These are phyloP conservation scores for Cercospora zeina DNA, from an alignment of 2,329 filamentous ascomycete species.

Conservation along the genomic window DNA sequence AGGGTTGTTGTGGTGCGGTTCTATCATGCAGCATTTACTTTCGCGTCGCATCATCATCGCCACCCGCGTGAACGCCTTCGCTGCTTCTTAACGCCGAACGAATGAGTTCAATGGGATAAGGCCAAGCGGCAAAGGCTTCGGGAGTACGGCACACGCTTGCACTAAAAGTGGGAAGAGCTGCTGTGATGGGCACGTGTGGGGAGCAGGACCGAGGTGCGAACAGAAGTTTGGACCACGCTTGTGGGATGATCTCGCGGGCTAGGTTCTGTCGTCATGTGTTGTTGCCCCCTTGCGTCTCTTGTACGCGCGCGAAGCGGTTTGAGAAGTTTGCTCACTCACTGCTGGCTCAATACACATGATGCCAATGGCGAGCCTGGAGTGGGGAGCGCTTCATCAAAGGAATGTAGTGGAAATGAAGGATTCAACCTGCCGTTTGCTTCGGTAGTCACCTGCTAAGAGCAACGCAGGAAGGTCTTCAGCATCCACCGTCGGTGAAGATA, in stretches of 20 bases:
- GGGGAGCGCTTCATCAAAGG: not conserved
- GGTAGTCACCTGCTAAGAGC: not conserved
- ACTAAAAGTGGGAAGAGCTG: not conserved
- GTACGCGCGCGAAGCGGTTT: not conserved
- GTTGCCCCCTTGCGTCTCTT: not conserved
- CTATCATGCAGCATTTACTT: not conserved
- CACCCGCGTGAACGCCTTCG: not conserved
- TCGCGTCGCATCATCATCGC: not conserved
- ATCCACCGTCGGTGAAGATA: not conserved
- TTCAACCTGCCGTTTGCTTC: not conserved
- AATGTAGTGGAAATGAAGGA: not conserved
- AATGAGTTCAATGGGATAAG: not conserved
- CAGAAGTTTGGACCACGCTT: not conserved
- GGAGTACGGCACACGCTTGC: not conserved
- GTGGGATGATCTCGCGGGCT: not conserved
- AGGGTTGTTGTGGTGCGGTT: not conserved
- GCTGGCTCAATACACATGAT: not conserved
- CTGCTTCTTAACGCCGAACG: not conserved
- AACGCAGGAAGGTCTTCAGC: not conserved
- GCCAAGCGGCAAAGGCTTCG: slow-evolving; percentile 4
- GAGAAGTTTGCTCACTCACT: not conserved
- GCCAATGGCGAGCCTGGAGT: not conserved
- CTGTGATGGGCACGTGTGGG: not conserved
- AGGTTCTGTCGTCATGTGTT: not conserved
- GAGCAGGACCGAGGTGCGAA: slow-evolving; percentile 4